Evolutionary conservation across 768 basidiomycete genomes (phyloP).

Genomic region (Trametes sanguinea): DNA sequence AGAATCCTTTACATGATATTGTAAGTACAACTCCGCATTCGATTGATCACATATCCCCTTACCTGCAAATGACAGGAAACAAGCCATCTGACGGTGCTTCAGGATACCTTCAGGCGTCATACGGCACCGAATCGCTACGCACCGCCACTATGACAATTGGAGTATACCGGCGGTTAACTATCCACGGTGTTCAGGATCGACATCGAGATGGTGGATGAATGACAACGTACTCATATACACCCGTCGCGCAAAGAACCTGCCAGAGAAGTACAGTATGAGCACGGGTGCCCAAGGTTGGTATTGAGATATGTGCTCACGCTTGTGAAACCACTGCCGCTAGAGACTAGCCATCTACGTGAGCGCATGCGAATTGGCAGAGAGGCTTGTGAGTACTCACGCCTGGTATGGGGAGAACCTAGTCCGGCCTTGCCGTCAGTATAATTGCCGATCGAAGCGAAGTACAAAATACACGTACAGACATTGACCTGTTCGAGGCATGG

Average conservation of each 20-base stretch:
- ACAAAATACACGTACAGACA: neutral
- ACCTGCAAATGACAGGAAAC: neutral
- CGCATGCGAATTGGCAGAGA: neutral
- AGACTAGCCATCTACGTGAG: neutral
- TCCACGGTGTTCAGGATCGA: neutral
- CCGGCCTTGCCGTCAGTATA: neutral
- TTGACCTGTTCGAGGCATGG: neutral
- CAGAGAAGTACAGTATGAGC: too few species aligned
- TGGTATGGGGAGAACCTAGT: neutral
- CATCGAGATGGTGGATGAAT: too few species aligned
- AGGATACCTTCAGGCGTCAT: neutral
- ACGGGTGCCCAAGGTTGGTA: too few species aligned
- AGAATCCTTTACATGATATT: neutral
- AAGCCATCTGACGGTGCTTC: neutral
- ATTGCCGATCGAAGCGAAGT: neutral
- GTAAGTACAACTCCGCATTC: neutral
- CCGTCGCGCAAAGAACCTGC: slow-evolving; percentile 13
- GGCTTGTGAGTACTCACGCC: neutral
- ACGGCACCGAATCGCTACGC: neutral
- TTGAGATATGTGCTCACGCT: neutral
- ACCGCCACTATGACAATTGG: neutral
- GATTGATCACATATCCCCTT: neutral
- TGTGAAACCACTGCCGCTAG: slow-evolving; percentile 1
- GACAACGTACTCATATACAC: slow-evolving; percentile 1
- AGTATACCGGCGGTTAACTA: neutral